phyloP scores from a whole-genome alignment of 2,329 filamentous ascomycete genomes.

The Cordyceps cicadae region DNA sequence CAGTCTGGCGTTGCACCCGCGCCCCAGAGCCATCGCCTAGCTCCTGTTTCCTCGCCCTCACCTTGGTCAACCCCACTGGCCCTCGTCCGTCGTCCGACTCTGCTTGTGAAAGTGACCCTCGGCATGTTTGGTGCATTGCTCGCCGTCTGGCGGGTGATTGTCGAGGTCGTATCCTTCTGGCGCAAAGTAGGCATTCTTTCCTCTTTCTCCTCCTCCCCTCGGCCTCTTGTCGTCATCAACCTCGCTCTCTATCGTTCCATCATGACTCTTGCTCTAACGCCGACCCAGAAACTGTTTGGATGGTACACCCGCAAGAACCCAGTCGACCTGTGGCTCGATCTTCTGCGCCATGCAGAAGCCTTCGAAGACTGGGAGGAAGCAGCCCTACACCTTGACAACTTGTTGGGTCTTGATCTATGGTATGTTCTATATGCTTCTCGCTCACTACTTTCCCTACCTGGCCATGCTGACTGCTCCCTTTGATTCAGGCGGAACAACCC shows the following conservation, averaged over 20 bases:
- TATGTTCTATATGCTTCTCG: conserved; percentile 26
- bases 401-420: conserved; percentile 76
- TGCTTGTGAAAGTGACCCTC: conserved; percentile 26
- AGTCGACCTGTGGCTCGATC: conserved; percentile 56
- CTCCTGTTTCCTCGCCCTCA: background rate
- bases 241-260: conserved; percentile 12
- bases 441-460: background rate
- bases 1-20: conserved; percentile 5
- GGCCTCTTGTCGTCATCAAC: conserved; percentile 9
- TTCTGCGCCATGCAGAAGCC: conserved; percentile 55
- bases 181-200: conserved; percentile 39
- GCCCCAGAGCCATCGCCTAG: conserved; percentile 4
- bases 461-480: conserved; percentile 6
- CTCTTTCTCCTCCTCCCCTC: conserved; percentile 7
- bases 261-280: conserved; percentile 18
- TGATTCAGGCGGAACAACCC: conserved; percentile 66
- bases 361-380: conserved; percentile 84
- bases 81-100: conserved; percentile 14
- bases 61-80: background rate
- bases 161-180: conserved; percentile 57
- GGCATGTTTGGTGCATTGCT: conserved; percentile 35
- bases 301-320: conserved; percentile 61
- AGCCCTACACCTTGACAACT: conserved; percentile 74
- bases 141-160: conserved; percentile 48
- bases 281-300: conserved; percentile 52